Conservation (phyloP, 164 flowering plant genomes). For the Vitis rupestris region DNA sequence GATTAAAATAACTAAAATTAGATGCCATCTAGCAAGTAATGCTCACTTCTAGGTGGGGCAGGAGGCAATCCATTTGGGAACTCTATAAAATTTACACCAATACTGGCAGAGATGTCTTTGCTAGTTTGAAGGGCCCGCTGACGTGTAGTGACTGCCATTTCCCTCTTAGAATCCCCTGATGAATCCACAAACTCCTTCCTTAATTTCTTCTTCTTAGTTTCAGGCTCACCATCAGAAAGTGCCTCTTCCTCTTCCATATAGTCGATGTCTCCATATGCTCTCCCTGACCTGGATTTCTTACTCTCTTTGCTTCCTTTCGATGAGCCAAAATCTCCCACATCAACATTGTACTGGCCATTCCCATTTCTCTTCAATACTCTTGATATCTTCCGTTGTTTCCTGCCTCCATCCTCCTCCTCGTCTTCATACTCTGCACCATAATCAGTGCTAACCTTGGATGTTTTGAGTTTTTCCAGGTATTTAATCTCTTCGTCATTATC, state of each 20-base stretch:
- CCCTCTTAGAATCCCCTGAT: conserved; percentile 46
- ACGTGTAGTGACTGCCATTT: conserved; percentile 68
- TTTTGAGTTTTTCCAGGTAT: conserved; percentile 60
- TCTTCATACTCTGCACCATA: conserved; percentile 18
- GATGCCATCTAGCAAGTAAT: not conserved
- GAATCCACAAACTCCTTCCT: conserved; percentile 50
- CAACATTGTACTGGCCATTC: conserved; percentile 16
- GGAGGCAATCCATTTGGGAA: conserved; percentile 81
- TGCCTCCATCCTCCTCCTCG: conserved; percentile 28
- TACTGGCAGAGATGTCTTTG: conserved; percentile 44
- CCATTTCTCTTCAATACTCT: conserved; percentile 26
- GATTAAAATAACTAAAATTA: too few relatives aligned
- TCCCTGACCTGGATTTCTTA: conserved; percentile 27
- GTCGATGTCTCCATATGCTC: conserved; percentile 34
- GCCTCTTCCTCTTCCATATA: conserved; percentile 51
- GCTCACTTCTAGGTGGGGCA: conserved; percentile 72
- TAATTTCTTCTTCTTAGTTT: conserved; percentile 40
- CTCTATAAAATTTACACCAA: conserved; percentile 46
- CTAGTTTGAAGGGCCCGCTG: conserved; percentile 72
- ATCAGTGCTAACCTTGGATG: conserved; percentile 27
- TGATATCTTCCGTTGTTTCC: conserved; percentile 27
- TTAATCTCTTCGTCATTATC: conserved; percentile 67
- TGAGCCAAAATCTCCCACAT: conserved; percentile 18
- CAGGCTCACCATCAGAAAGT: conserved; percentile 49
- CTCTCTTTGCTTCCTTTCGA: conserved; percentile 22